phyloP scores from a whole-genome alignment of 2,329 filamentous ascomycete species.

The Pseudonectria foliicola region DNA sequence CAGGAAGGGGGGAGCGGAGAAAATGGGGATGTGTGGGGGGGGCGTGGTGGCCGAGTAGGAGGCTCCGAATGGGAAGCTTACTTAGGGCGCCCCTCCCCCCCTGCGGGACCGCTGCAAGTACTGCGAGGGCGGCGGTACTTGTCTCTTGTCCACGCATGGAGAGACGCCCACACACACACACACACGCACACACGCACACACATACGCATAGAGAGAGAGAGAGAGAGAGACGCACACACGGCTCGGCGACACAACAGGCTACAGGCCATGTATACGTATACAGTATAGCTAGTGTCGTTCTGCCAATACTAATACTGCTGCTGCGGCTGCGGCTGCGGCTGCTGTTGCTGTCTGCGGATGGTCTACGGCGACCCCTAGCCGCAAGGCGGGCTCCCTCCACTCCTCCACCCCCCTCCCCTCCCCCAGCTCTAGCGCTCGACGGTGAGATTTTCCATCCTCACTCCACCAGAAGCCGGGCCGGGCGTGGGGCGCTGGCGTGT shows the following conservation, averaged over 20 bases:
- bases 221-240: not conserved
- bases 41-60: conserved; percentile 15
- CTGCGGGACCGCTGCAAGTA: not conserved
- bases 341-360: no score
- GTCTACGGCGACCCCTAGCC: no score
- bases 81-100: conserved; percentile 1
- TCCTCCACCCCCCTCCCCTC: conserved; percentile 14
- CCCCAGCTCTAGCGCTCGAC: conserved; percentile 13
- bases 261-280: no score
- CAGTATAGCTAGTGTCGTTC: no score
- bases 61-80: conserved; percentile 10
- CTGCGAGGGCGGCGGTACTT: conserved; percentile 3
- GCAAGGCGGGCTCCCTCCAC: conserved; percentile 5
- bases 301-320: no score
- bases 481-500: conserved; percentile 24
- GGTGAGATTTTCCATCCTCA: conserved; percentile 17
- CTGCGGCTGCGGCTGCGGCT: no score
- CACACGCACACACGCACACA: conserved; percentile 3
- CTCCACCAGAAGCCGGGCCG: conserved; percentile 12
- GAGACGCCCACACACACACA: conserved; percentile 1
- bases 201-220: not conserved
- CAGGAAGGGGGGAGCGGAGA: conserved; percentile 9
- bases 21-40: conserved; percentile 10
- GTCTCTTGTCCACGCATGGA: not conserved
- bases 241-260: conserved; percentile 1